These are phyloP conservation scores for Daldinia grandis DNA, from an alignment of 495 filamentous ascomycete genomes.

Conservation along the genomic window DNA sequence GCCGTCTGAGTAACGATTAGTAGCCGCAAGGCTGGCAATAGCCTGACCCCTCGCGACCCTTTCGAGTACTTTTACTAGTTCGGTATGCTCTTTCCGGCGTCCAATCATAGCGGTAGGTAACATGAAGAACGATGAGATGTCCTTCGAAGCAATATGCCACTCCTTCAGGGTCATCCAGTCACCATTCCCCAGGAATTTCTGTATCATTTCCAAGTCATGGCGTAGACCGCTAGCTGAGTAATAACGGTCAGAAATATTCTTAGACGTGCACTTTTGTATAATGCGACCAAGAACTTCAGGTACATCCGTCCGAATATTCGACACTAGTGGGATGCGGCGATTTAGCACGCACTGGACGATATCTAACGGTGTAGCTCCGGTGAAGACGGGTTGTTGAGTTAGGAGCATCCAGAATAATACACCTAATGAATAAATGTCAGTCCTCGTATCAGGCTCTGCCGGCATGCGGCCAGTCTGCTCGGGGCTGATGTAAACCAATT, in stretches of 20 bases:
- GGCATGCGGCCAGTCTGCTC: slow-evolving; percentile 93
- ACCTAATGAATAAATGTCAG: slow-evolving; percentile 89
- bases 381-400: slow-evolving; percentile 78
- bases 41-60: slow-evolving; percentile 69
- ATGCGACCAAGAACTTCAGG: slow-evolving; percentile 81
- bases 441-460: slow-evolving; percentile 86
- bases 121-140: slow-evolving; percentile 87
- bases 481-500: slow-evolving; percentile 86
- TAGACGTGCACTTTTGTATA: slow-evolving; percentile 89
- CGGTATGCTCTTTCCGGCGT: slow-evolving; percentile 72
- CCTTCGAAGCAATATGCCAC: slow-evolving; percentile 75
- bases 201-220: slow-evolving; percentile 74
- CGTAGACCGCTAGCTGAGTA: slow-evolving; percentile 83
- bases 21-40: slow-evolving; percentile 54
- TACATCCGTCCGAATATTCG: slow-evolving; percentile 76
- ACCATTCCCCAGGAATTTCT: slow-evolving; percentile 76
- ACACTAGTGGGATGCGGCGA: slow-evolving; percentile 76
- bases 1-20: slow-evolving; percentile 58
- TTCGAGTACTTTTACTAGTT: slow-evolving; percentile 75
- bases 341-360: slow-evolving; percentile 87
- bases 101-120: slow-evolving; percentile 83
- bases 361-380: slow-evolving; percentile 79
- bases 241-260: slow-evolving; percentile 83
- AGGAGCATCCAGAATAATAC: slow-evolving; percentile 87
- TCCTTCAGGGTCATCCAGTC: slow-evolving; percentile 71